These are phyloP conservation scores for Saccharomycopsis schoenii DNA, from an alignment of 805 yeast species.

Conservation along the genomic window DNA sequence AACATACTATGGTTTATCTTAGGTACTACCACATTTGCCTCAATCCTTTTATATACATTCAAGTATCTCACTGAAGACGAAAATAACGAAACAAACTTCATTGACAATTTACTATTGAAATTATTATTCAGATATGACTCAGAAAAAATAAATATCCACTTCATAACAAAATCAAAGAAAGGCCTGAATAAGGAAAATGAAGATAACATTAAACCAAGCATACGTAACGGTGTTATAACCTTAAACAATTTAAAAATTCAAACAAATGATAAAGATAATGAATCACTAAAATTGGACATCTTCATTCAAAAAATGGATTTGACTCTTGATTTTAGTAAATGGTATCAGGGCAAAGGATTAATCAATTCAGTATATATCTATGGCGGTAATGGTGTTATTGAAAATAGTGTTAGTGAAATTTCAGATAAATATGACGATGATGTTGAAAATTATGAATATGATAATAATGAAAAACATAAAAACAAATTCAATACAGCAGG, in stretches of 20 bases:
- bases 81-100: not conserved
- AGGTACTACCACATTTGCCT: constrained; percentile 89
- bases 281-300: constrained; percentile 69
- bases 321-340: constrained; percentile 69
- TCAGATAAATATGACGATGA: constrained; percentile 1
- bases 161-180: not conserved
- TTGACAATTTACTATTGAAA: constrained; percentile 10
- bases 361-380: constrained; percentile 66
- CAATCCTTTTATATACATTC: constrained; percentile 62
- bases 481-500: not conserved
- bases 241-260: constrained; percentile 8
- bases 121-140: constrained; percentile 12
- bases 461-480: not conserved
- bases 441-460: not conserved
- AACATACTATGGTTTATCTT: constrained; percentile 68
- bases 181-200: not conserved
- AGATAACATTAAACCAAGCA: constrained; percentile 14
- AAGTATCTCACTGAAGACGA: constrained; percentile 29
- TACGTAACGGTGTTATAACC: constrained; percentile 15
- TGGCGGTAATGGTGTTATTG: constrained; percentile 67
- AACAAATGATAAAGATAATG: constrained; percentile 37
- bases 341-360: constrained; percentile 83
- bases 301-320: constrained; percentile 73
- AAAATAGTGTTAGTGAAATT: not conserved
- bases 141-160: constrained; percentile 6